Conservation (phyloP, 2,329 filamentous ascomycete species). For the Furcasterigmium sp. region DNA sequence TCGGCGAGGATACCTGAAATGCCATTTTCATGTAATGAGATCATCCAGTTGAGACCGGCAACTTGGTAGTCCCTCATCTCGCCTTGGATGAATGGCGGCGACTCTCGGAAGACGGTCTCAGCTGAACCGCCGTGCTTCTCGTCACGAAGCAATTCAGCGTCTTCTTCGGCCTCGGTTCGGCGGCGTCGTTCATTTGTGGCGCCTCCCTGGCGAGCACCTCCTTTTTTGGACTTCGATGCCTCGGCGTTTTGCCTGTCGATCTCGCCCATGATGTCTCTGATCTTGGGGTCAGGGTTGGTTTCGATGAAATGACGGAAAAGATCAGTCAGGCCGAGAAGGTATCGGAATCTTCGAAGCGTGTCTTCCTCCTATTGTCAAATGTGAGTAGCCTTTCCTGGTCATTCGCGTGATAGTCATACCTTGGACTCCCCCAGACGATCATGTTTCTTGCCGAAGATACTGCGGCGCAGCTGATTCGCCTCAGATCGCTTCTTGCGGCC, state of each 20-base stretch:
- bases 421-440: constrained; percentile 88
- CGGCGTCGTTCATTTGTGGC: constrained; percentile 73
- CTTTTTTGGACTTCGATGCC: constrained; percentile 65
- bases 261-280: constrained; percentile 88
- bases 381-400: neutral
- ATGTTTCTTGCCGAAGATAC: constrained; percentile 92
- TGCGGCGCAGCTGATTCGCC: constrained; percentile 83
- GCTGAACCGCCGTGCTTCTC: constrained; percentile 83
- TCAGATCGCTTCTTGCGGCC: constrained; percentile 83
- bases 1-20: constrained; percentile 97
- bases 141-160: constrained; percentile 81
- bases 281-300: constrained; percentile 90
- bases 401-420: too few species aligned
- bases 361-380: constrained; percentile 71
- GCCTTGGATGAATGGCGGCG: constrained; percentile 82
- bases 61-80: constrained; percentile 96
- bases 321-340: constrained; percentile 90
- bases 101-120: constrained; percentile 89
- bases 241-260: constrained; percentile 91
- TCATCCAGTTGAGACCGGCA: constrained; percentile 93
- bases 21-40: constrained; percentile 96
- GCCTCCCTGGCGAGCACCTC: constrained; percentile 74
- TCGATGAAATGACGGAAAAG: constrained; percentile 99
- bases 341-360: constrained; percentile 88
- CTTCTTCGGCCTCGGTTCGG: constrained; percentile 95